phyloP scores from a whole-genome alignment of 805 yeast genomes.

The Kodamaea sagamina region DNA sequence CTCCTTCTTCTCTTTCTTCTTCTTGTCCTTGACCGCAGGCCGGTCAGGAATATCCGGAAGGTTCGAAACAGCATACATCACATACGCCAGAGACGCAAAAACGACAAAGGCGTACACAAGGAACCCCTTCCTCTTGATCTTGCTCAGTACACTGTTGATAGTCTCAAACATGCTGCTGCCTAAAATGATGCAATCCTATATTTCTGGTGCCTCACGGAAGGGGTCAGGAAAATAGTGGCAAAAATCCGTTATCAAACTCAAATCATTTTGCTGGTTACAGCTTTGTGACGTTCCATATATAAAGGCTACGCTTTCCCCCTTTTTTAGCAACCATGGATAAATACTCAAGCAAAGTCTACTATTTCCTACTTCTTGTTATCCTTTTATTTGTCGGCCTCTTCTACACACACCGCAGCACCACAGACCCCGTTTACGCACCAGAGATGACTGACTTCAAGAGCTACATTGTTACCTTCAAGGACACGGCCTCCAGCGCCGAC shows the following conservation, averaged over 20 bases:
- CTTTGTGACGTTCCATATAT: constrained; percentile 5
- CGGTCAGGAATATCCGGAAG: constrained; percentile 16
- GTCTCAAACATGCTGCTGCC: constrained; percentile 20
- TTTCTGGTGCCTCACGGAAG: constrained; percentile 10
- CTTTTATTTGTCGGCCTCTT: constrained; percentile 12
- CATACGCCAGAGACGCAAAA: constrained; percentile 30
- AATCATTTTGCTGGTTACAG: constrained; percentile 6
- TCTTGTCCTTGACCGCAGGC: constrained; percentile 4
- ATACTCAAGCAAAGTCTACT: constrained; percentile 8
- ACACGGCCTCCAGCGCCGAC: constrained; percentile 43
- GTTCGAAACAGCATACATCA: constrained; percentile 24
- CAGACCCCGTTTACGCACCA: constrained; percentile 3
- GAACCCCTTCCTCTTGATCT: constrained; percentile 36
- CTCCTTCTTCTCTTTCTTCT: background rate
- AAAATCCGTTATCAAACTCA: constrained; percentile 7
- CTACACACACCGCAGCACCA: constrained; percentile 2
- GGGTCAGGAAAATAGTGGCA: constrained; percentile 12
- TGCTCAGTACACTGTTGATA: constrained; percentile 32
- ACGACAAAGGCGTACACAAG: constrained; percentile 36
- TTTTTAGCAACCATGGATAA: constrained; percentile 4
- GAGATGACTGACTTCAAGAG: constrained; percentile 34
- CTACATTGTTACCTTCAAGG: constrained; percentile 50
- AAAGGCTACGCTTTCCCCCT: constrained; percentile 6
- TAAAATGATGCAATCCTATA: background rate
- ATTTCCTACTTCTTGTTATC: constrained; percentile 9